Evolutionary conservation across 2,329 filamentous ascomycete genomes (phyloP), one percentile per base, ranked within the genome.

Genomic region (Xylariaceae sp.): DNA sequence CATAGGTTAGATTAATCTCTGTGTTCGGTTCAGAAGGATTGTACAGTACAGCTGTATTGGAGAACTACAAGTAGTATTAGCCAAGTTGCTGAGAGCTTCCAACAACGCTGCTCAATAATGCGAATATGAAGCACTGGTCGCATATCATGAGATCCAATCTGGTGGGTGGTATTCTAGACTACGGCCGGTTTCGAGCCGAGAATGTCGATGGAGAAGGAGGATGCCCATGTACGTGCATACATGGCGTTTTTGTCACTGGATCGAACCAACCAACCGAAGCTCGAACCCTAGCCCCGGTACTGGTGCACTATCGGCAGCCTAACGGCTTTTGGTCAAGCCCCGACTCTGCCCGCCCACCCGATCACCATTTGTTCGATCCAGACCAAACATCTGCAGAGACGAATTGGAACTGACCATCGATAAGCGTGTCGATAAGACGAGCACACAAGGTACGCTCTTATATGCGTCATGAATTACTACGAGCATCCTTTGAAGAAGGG

Each of bases 371-470:
- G 30, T 9, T 40, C 15, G 32, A 38, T 45, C 16, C 33, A 26
- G 41, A 6, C 21, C 21, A 11, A 24, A 11, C 21, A 24, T 24
- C 21, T 43, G 42, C 40, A 40, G 43, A 40, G 39, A 9, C 11
- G n/a, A n/a, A n/a, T n/a, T n/a, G 16, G 17, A 16, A 15, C 37
- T 15, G 19, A 12, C 38, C 26, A 31, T 38, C 28, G 7, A 17
- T 31, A 15, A n/a, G 6, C 11, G 14, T 5, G 6, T 24, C 21
- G n/a, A n/a, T 24, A 13, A 18, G 15, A 30, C 34, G 27, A 44
- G 45, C 45, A 47, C 45, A 39, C 42, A 40, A 47, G 34, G 36
- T 35, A 40, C 43, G 36, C 42, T 34, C 32, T 21, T 33, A 24
- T n/a, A 40, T 42, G 45, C 45, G 45, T 47, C 45, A 47, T 47